These are phyloP conservation scores for Pseudoscleropodium purum DNA, from an alignment of 225 moss, liverwort and hornwort genomes.

Conservation along the genomic window DNA sequence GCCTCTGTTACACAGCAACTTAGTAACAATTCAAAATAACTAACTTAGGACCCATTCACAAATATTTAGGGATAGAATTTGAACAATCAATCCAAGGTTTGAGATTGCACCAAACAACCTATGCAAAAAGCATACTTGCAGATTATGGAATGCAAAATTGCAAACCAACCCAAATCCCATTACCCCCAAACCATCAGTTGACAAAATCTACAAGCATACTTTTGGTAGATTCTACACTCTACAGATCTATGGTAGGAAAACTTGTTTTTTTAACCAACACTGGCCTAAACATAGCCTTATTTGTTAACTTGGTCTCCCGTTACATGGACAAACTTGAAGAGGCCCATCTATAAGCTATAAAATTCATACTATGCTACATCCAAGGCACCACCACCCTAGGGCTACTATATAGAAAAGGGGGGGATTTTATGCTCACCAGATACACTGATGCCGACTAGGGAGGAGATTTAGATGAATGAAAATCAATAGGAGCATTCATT, in stretches of 20 bases:
- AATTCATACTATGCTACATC: not conserved
- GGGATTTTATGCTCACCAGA: not conserved
- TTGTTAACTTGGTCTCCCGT: not conserved
- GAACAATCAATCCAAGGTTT: not conserved
- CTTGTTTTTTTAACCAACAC: not conserved
- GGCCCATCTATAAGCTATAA: not conserved
- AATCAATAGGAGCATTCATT: not conserved
- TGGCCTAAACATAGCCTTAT: not conserved
- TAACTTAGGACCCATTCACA: not conserved
- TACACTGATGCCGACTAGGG: not conserved
- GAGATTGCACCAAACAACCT: not conserved
- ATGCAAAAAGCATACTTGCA: not conserved
- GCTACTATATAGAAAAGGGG: not conserved
- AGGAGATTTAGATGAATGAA: not conserved
- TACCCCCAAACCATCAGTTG: not conserved
- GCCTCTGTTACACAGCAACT: no score
- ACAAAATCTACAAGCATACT: rapidly evolving
- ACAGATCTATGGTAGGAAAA: not conserved
- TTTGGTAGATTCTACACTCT: not conserved
- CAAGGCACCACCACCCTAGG: not conserved
- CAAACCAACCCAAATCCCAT: not conserved
- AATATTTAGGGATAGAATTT: not conserved
- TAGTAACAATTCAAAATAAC: not conserved
- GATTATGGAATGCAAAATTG: not conserved
- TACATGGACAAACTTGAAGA: not conserved